Percentiles rank a stretch among this genome's conserved stretches.
Evolutionary conservation across 495 filamentous ascomycete species (phyloP).

Genomic region (Aspergillus affinis): DNA sequence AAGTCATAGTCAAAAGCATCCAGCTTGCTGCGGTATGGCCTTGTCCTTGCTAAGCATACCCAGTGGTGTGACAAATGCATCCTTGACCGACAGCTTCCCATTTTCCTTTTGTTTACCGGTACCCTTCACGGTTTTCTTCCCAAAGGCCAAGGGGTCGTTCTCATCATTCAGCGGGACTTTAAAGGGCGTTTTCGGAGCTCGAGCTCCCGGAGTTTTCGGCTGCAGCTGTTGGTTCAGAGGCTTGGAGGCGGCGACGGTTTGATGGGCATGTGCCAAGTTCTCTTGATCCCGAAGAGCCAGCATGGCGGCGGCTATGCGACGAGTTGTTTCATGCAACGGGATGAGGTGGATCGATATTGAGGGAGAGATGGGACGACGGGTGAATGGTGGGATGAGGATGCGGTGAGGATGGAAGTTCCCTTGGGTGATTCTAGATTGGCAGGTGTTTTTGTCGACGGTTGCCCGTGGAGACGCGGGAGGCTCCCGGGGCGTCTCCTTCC

Average conservation of each 20-base stretch:
- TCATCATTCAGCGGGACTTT: constrained; percentile 85
- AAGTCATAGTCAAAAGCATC: neutral
- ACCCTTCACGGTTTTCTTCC: constrained; percentile 63
- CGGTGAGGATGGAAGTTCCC: constrained; percentile 26
- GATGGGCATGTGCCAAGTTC: constrained; percentile 76
- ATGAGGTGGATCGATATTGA: neutral
- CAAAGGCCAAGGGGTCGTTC: constrained; percentile 64
- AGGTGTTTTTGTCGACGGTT: constrained; percentile 37
- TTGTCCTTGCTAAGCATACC: constrained; percentile 48
- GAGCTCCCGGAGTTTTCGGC: constrained; percentile 76
- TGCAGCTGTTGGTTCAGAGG: constrained; percentile 68
- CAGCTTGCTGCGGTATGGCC: neutral
- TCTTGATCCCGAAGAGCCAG: constrained; percentile 86
- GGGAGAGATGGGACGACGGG: neutral
- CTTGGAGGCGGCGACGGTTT: constrained; percentile 74
- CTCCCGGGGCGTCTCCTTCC: too few species aligned
- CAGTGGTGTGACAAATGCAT: constrained; percentile 78
- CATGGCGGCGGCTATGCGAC: constrained; percentile 52
- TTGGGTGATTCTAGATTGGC: neutral
- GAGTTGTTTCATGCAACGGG: constrained; percentile 22
- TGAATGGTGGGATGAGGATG: neutral
- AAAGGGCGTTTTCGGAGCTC: constrained; percentile 79
- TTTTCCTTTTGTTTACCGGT: constrained; percentile 67
- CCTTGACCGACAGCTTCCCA: constrained; percentile 57
- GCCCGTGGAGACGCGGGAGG: constrained; percentile 45